phyloP scores from a whole-genome alignment of 345 rosid genomes.

The Raphanus raphanistrum region DNA sequence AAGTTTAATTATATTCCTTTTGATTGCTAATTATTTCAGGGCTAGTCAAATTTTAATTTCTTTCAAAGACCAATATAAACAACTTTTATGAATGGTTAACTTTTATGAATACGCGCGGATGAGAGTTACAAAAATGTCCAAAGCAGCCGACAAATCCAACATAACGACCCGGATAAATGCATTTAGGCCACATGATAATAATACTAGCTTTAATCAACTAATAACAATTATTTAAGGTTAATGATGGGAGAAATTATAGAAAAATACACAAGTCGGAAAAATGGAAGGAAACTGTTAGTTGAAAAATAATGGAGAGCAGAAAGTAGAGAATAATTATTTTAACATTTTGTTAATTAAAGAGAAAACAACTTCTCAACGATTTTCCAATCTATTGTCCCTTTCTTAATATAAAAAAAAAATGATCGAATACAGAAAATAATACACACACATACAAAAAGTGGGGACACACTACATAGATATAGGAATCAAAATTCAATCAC shows the following conservation, averaged over 20 bases:
- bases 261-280: slow-evolving; percentile 11
- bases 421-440: not conserved
- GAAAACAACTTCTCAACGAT: slow-evolving; percentile 36
- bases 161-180: slow-evolving; percentile 8
- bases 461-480: slow-evolving; percentile 3
- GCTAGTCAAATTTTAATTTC: not conserved
- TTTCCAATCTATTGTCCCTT: slow-evolving; percentile 22
- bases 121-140: not conserved
- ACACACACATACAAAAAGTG: slow-evolving; percentile 2
- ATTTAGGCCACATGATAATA: slow-evolving; percentile 10
- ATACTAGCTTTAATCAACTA: slow-evolving; percentile 11
- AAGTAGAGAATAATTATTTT: slow-evolving; percentile 20
- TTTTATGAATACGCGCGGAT: not conserved
- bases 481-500: slow-evolving; percentile 33
- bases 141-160: slow-evolving; percentile 20
- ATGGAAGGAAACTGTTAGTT: slow-evolving; percentile 11
- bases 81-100: not conserved
- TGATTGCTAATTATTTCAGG: not conserved
- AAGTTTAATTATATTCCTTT: slow-evolving; percentile 18
- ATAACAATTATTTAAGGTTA: slow-evolving; percentile 4
- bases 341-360: slow-evolving; percentile 31
- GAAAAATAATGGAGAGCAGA: slow-evolving; percentile 32
- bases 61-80: not conserved
- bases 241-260: not conserved
- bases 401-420: slow-evolving; percentile 6